phyloP scores from a whole-genome alignment of 192 early-diverging fungal species.

The Coemansia sp. region DNA sequence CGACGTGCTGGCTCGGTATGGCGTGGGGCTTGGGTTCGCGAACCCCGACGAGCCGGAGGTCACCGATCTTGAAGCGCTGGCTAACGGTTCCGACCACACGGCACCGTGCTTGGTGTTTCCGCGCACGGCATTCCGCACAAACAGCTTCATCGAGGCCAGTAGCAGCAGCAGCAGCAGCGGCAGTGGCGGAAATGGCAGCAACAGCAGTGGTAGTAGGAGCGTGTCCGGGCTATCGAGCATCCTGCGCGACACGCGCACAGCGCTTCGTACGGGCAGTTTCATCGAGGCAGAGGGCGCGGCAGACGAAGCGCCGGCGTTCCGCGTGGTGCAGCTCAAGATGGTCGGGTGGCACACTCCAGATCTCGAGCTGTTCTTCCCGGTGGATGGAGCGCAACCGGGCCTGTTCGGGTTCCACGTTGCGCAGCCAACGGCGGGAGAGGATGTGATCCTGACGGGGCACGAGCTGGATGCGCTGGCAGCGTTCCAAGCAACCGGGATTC shows the following conservation, averaged over 20 bases:
- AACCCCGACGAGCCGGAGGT: constrained; percentile 30
- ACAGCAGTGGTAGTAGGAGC: not conserved
- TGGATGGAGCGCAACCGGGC: constrained; percentile 52
- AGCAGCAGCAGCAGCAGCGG: not conserved
- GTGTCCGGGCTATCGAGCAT: constrained; percentile 21
- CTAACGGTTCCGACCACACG: constrained; percentile 20
- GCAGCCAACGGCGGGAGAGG: constrained; percentile 24
- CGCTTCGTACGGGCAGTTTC: too few species aligned
- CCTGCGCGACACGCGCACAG: constrained; percentile 6
- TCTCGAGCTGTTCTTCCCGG: constrained; percentile 58
- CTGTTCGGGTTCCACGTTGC: constrained; percentile 67
- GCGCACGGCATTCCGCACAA: constrained; percentile 55
- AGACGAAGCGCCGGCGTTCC: constrained; percentile 4
- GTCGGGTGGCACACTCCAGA: constrained; percentile 44
- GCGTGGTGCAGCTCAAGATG: constrained; percentile 58
- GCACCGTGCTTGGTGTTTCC: constrained; percentile 54
- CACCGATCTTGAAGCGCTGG: constrained; percentile 30
- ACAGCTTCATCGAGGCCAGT: constrained; percentile 49
- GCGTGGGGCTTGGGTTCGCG: constrained; percentile 58
- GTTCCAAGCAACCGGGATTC: constrained; percentile 65
- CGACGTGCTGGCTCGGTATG: constrained; percentile 40
- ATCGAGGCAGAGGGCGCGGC: too few species aligned
- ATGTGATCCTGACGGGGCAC: constrained; percentile 60
- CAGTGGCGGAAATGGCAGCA: not conserved
- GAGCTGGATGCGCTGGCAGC: constrained; percentile 70